phyloP scores from a whole-genome alignment of 805 yeast genomes.

The Candida maesae region DNA sequence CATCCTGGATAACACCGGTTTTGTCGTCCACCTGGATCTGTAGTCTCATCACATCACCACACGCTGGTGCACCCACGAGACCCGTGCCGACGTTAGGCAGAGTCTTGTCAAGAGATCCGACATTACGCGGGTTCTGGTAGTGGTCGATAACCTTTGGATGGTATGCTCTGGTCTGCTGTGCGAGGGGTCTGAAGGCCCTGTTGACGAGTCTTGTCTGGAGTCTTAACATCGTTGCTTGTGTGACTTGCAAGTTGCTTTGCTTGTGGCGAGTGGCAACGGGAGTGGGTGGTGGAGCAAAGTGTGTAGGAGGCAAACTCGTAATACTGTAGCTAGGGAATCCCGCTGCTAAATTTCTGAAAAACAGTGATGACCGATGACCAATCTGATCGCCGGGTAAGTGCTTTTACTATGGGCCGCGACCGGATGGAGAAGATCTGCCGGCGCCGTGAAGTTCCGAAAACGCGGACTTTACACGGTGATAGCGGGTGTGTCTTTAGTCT shows the following conservation, averaged over 20 bases:
- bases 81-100: slow-evolving; percentile 88
- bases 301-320: not conserved
- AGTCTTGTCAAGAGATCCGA: slow-evolving; percentile 84
- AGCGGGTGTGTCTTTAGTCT: too few relatives aligned
- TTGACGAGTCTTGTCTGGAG: slow-evolving; percentile 15
- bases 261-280: not conserved
- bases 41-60: slow-evolving; percentile 98
- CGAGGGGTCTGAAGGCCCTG: slow-evolving; percentile 19
- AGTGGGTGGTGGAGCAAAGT: not conserved
- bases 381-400: slow-evolving; percentile 5
- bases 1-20: slow-evolving; percentile 89
- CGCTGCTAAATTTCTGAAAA: not conserved
- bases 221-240: slow-evolving; percentile 24
- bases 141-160: slow-evolving; percentile 95
- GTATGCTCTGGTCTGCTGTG: slow-evolving; percentile 43
- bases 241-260: too few relatives aligned
- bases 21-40: slow-evolving; percentile 91
- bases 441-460: slow-evolving; percentile 1
- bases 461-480: slow-evolving; percentile 7
- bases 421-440: not conserved
- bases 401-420: slow-evolving; percentile 1
- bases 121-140: slow-evolving; percentile 94
- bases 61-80: slow-evolving; percentile 97
- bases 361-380: not conserved
- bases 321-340: not conserved